Base-by-base conservation (phyloP, 2,329 filamentous ascomycete genomes). In the Xylaria sp. region DNA sequence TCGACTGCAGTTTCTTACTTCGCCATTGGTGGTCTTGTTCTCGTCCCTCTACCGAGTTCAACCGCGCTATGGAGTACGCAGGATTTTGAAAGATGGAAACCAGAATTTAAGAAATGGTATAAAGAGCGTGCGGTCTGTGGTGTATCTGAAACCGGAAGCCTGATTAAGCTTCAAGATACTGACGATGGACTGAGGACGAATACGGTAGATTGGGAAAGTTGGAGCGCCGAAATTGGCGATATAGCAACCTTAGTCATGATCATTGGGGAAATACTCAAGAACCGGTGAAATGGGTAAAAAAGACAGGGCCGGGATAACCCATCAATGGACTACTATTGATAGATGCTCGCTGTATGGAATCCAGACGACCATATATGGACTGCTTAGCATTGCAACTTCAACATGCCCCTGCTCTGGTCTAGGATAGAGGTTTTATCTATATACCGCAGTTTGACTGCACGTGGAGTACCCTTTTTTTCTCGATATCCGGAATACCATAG, bases 1-100 rank as follows among this genome's bases (percentile, higher is more conserved):
- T 66, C 63, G 4, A 54, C 63, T 15, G 49, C 63, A 15, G 63
- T 66, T 8, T 61, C 63, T 20, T 66, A 66, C 12, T 61, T 61
- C 2, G 25, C 63, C 18, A 60, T 61, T 2, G 57, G 23, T 33
- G 63, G 63, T 7, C 57, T 66, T 15, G 63, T 66, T 7, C 63
- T 66, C 2, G 57, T 66, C 8, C 63, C 63, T 48, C 57, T 66
- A 2, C 63, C 63, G 8, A 49, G 63, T 31, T 25, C 56, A 5
- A 36, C 49, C 15, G 39, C 57, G 12, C 10, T 66, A 13, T 66
- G 63, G 63, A 55, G 3, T 25, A 55, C 57, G 20, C 36, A 55
- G 12, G 49, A 66, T 54, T 66, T 66, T 15, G 63, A 66, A 28
- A 23, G 25, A 36, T 66, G 63, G 63, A 66, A 61, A 9, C 48